Percentiles rank a stretch among this genome's conserved stretches.
phyloP scores from a whole-genome alignment of 192 early-diverging fungal species.

The Podila verticillata region DNA sequence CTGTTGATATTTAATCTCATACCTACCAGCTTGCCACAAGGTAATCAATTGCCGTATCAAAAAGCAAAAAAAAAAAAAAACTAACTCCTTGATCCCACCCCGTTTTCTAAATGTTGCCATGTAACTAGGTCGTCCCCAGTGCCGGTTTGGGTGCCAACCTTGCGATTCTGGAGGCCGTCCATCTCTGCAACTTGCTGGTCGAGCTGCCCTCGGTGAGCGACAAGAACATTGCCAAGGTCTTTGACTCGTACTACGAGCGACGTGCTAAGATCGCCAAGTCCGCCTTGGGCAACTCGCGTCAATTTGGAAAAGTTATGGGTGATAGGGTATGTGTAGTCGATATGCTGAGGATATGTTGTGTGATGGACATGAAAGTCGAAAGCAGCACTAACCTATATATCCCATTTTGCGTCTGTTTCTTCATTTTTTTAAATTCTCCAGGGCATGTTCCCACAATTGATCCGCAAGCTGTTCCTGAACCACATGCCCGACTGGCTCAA shows the following conservation, averaged over 20 bases:
- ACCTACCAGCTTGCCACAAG: conserved; percentile 42
- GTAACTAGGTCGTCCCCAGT: conserved; percentile 39
- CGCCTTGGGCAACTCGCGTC: conserved; percentile 34
- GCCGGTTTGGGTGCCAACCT: conserved; percentile 47
- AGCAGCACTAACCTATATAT: neutral
- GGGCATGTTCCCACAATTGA: neutral
- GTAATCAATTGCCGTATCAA: neutral
- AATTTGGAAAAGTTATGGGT: conserved; percentile 49
- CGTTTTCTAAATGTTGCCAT: neutral
- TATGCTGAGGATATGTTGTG: neutral
- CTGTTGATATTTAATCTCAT: neutral
- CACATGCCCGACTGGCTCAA: neutral
- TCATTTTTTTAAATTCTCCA: neutral
- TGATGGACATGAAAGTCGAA: no score
- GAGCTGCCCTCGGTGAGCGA: conserved; percentile 21
- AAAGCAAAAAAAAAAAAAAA: neutral
- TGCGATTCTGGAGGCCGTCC: conserved; percentile 34
- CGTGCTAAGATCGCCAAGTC: conserved; percentile 25
- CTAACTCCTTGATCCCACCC: neutral
- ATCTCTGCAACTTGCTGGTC: conserved; percentile 34
- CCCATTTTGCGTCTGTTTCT: neutral
- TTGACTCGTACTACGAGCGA: conserved; percentile 26
- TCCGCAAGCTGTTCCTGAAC: conserved; percentile 4
- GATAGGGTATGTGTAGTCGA: conserved; percentile 18
- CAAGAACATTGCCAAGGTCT: conserved; percentile 20